These are phyloP conservation scores for Hibiscus tridactylites DNA, from an alignment of 345 rosid genomes.

Conservation along the genomic window DNA sequence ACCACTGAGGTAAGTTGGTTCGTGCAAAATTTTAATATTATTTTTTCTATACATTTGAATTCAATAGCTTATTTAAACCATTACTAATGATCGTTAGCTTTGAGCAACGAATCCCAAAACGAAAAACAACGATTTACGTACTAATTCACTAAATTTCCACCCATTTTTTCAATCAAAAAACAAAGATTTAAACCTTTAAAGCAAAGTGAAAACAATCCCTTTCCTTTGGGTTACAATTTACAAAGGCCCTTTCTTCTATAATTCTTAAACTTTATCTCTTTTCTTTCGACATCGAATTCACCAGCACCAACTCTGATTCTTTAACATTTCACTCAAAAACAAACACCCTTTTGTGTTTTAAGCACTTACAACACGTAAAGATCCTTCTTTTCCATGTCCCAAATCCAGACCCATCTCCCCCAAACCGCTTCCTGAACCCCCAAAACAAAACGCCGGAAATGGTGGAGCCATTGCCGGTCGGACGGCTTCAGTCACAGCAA, in stretches of 20 bases:
- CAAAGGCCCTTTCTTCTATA: neutral
- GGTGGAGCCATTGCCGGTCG: conserved; percentile 48
- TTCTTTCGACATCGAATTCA: neutral
- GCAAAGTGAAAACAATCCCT: too few species aligned
- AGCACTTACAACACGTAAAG: neutral
- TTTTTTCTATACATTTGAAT: too few species aligned
- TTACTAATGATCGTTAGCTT: too few species aligned
- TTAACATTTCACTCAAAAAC: neutral
- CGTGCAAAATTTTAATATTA: too few species aligned
- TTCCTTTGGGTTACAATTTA: too few species aligned
- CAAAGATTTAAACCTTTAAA: too few species aligned
- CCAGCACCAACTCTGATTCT: conserved; percentile 15
- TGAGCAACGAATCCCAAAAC: too few species aligned
- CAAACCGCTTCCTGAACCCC: neutral
- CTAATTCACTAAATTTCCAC: too few species aligned
- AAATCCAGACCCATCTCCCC: neutral
- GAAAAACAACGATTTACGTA: too few species aligned
- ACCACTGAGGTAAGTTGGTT: too few species aligned
- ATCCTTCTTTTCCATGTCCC: neutral
- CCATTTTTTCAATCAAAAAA: too few species aligned
- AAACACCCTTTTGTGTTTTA: neutral
- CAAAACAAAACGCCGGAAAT: conserved; percentile 11
- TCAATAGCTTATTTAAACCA: too few species aligned
- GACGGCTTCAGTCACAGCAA: conserved; percentile 43
- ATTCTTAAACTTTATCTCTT: neutral